Conservation (phyloP, 306 rosid species). For the Trichosanthes cucumerina region DNA sequence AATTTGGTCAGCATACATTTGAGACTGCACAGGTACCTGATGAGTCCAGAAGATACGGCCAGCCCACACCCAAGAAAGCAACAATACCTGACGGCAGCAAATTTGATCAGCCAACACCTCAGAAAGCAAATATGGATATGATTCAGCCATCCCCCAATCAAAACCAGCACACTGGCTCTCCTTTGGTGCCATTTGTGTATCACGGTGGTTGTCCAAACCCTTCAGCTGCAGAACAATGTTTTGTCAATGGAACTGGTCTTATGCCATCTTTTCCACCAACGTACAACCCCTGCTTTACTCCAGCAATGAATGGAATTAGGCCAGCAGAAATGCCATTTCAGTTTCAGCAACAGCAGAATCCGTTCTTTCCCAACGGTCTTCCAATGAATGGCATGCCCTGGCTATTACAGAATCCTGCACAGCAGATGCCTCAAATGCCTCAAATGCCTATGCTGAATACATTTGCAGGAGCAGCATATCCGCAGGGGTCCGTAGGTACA, state of each 20-base stretch:
- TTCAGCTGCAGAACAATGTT: conserved; percentile 30
- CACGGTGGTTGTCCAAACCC: conserved; percentile 23
- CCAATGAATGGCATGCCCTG: conserved; percentile 40
- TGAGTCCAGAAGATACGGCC: conserved; percentile 17
- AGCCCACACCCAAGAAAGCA: neutral
- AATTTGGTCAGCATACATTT: conserved; percentile 6
- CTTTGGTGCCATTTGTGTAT: neutral
- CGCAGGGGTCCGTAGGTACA: conserved; percentile 33
- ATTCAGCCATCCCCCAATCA: neutral
- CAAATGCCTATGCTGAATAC: conserved; percentile 43
- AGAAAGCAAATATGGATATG: conserved; percentile 4
- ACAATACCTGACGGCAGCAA: conserved; percentile 11
- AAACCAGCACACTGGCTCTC: neutral
- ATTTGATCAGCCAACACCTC: conserved; percentile 9
- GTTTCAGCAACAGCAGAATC: conserved; percentile 40
- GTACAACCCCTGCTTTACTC: conserved; percentile 19
- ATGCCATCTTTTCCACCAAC: conserved; percentile 33
- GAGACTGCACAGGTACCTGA: neutral
- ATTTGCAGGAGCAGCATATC: conserved; percentile 28
- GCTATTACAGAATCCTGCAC: conserved; percentile 32
- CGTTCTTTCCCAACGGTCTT: conserved; percentile 34
- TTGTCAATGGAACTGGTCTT: conserved; percentile 17
- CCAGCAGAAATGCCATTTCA: conserved; percentile 30
- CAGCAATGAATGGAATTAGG: conserved; percentile 43
- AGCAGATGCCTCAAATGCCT: conserved; percentile 31